These are phyloP conservation scores for Phyllosticta citribraziliensis DNA, from an alignment of 2,329 filamentous ascomycete species.

Conservation along the genomic window DNA sequence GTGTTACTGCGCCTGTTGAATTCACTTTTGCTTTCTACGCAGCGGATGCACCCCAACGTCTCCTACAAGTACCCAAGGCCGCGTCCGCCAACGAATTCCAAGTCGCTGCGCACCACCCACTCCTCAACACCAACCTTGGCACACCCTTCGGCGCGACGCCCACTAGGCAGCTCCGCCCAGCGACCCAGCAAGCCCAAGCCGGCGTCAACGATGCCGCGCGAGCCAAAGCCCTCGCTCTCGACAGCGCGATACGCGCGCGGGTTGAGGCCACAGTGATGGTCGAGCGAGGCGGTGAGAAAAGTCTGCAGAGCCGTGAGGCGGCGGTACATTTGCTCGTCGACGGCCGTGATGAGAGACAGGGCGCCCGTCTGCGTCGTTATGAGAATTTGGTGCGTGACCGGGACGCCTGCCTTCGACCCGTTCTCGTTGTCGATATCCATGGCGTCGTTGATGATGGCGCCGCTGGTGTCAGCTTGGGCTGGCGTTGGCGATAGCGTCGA, in stretches of 20 bases:
- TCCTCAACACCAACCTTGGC: slow-evolving; percentile 60
- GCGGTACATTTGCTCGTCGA: slow-evolving; percentile 73
- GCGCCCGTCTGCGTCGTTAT: slow-evolving; percentile 67
- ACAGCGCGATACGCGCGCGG: slow-evolving; percentile 64
- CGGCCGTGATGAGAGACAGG: slow-evolving; percentile 64
- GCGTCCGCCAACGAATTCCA: slow-evolving; percentile 55
- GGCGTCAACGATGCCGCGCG: slow-evolving; percentile 60
- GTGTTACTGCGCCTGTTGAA: no score
- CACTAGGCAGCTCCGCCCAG: slow-evolving; percentile 66
- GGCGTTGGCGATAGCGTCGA: slow-evolving; percentile 44
- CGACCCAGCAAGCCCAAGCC: slow-evolving; percentile 58
- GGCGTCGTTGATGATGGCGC: slow-evolving; percentile 25
- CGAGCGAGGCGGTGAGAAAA: slow-evolving; percentile 66
- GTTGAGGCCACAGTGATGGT: slow-evolving; percentile 72
- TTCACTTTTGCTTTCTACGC: background rate
- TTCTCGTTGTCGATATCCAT: slow-evolving; percentile 26
- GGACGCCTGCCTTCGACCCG: slow-evolving; percentile 17
- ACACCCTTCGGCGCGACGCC: slow-evolving; percentile 62
- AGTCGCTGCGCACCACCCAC: slow-evolving; percentile 59
- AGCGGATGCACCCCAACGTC: background rate
- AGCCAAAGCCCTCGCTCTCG: slow-evolving; percentile 38
- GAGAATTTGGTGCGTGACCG: slow-evolving; percentile 46
- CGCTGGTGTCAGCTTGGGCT: slow-evolving; percentile 22
- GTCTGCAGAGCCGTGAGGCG: slow-evolving; percentile 72
- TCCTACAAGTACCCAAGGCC: slow-evolving; percentile 45